A percentile compares a stretch with the other conserved stretches of the same genome.
Evolutionary conservation across 1,284 basidiomycete species (phyloP).

Genomic region (Meira nashicola): DNA sequence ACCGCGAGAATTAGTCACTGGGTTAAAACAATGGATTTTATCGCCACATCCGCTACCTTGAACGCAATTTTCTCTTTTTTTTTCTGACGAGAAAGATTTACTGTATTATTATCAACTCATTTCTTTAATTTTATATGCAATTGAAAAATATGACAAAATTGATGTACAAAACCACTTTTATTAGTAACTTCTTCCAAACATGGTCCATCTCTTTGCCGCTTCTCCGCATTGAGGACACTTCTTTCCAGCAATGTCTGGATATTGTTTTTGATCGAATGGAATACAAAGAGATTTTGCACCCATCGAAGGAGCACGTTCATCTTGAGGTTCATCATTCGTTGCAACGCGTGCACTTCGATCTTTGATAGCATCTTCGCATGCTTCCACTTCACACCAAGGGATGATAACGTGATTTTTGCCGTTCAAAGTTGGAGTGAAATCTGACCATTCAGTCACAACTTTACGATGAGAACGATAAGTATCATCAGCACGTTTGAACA

Average conservation of each 20-base stretch:
- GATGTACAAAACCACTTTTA: background rate
- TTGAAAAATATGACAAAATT: background rate
- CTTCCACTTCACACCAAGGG: conserved; percentile 93
- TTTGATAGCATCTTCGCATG: conserved; percentile 97
- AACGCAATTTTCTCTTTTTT: background rate
- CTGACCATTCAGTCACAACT: conserved; percentile 75
- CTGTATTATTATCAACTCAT: background rate
- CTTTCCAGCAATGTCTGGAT: conserved; percentile 36
- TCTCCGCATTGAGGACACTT: conserved; percentile 48
- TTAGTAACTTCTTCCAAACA: conserved; percentile 51
- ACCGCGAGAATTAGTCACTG: background rate
- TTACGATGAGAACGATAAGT: conserved; percentile 71
- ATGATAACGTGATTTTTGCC: conserved; percentile 80
- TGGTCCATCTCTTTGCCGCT: conserved; percentile 51
- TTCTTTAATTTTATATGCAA: background rate
- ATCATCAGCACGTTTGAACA: conserved; percentile 75
- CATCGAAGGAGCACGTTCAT: conserved; percentile 90
- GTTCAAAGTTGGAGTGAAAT: conserved; percentile 85
- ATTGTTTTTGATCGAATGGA: conserved; percentile 81
- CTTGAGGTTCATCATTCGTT: conserved; percentile 25
- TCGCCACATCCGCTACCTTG: background rate
- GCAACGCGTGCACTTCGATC: conserved; percentile 69
- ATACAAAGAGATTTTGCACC: conserved; percentile 97
- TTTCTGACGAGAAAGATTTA: background rate
- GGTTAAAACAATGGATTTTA: too few relatives aligned